These are phyloP conservation scores for Aspergillus transmontanensis DNA, from an alignment of 2,329 filamentous ascomycete species.

Conservation along the genomic window DNA sequence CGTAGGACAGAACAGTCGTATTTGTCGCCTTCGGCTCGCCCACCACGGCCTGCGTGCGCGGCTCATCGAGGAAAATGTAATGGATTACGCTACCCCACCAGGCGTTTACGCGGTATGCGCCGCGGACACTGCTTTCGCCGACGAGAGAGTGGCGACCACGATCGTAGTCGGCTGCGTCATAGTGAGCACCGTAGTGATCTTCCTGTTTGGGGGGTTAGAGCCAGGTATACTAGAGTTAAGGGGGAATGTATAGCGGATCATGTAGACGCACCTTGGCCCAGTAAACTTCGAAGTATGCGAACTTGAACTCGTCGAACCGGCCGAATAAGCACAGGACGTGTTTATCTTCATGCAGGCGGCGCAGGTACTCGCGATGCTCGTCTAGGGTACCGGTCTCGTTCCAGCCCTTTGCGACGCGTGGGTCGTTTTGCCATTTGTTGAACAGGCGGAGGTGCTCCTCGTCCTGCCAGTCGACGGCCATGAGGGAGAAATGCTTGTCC, in stretches of 20 bases:
- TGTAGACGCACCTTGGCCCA: constrained; percentile 64
- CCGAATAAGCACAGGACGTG: constrained; percentile 63
- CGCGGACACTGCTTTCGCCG: constrained; percentile 58
- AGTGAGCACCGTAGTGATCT: constrained; percentile 62
- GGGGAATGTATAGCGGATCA: background rate
- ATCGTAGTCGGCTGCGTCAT: constrained; percentile 57
- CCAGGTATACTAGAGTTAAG: background rate
- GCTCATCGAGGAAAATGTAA: constrained; percentile 62
- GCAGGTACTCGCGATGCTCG: constrained; percentile 72
- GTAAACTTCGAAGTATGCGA: constrained; percentile 80
- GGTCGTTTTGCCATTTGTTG: constrained; percentile 82
- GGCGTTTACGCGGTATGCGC: constrained; percentile 58
- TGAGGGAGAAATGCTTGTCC: constrained; percentile 74
- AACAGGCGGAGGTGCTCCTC: constrained; percentile 69
- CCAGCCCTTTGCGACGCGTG: constrained; percentile 77
- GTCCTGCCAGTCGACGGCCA: constrained; percentile 69
- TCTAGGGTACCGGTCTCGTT: constrained; percentile 76
- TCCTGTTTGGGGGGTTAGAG: constrained; percentile 44
- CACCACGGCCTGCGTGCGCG: constrained; percentile 56
- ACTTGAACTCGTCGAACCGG: constrained; percentile 69
- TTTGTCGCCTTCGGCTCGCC: constrained; percentile 73
- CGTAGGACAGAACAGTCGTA: constrained; percentile 70
- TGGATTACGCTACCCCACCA: constrained; percentile 63
- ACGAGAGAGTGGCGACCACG: constrained; percentile 64
- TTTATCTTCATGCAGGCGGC: constrained; percentile 68